A percentile compares a stretch with the other conserved stretches of the same genome.
These are phyloP conservation scores for Mycena rosella DNA, from an alignment of 768 basidiomycete species.

Conservation along the genomic window DNA sequence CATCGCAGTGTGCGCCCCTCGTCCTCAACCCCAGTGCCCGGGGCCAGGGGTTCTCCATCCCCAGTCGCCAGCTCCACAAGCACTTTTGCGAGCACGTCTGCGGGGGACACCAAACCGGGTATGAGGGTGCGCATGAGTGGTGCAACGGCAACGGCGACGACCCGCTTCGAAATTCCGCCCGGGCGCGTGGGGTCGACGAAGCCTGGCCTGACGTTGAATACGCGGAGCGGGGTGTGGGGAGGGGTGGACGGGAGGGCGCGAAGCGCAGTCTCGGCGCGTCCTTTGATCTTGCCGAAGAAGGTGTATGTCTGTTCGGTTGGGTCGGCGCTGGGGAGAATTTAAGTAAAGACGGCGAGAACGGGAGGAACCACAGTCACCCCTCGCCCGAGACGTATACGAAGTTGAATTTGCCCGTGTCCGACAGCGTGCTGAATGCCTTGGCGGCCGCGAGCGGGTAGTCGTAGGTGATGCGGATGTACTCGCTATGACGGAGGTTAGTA, in stretches of 20 bases:
- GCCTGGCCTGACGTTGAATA: conserved; percentile 42
- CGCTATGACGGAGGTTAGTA: conserved; percentile 9
- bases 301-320: conserved; percentile 38
- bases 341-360: not conserved
- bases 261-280: conserved; percentile 41
- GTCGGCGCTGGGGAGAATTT: conserved; percentile 36
- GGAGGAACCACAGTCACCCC: conserved; percentile 19
- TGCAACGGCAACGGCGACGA: not conserved
- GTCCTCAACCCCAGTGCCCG: conserved; percentile 40
- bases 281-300: conserved; percentile 43
- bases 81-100: conserved; percentile 38
- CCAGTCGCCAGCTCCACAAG: conserved; percentile 40
- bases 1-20: conserved; percentile 35
- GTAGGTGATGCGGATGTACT: conserved; percentile 45
- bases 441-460: conserved; percentile 45
- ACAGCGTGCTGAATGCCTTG: conserved; percentile 36
- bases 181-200: conserved; percentile 30
- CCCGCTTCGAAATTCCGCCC: not conserved
- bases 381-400: conserved; percentile 47
- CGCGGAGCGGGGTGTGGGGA: conserved; percentile 30
- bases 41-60: conserved; percentile 39
- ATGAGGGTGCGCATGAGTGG: conserved; percentile 3
- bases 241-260: conserved; percentile 28
- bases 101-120: conserved; percentile 36
- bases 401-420: conserved; percentile 44